A percentile compares a stretch with the other conserved stretches of the same genome.
Conservation (phyloP, 1,284 basidiomycete species). For the Peniophora sp. region DNA sequence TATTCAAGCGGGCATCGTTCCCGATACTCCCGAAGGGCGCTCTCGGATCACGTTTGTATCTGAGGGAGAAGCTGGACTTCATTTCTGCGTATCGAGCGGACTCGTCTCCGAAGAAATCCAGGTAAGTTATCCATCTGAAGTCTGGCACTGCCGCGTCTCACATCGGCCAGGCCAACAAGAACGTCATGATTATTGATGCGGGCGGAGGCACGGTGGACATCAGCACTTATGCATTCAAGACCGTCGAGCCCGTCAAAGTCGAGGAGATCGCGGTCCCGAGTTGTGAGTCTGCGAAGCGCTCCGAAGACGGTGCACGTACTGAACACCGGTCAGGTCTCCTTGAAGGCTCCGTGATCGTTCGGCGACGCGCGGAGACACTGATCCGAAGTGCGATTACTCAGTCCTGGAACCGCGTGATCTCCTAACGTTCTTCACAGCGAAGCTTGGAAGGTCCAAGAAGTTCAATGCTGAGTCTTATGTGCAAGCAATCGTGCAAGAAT, state of each 20-base stretch:
- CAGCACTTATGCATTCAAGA: slow-evolving; percentile 34
- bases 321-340: not conserved
- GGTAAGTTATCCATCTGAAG: not conserved
- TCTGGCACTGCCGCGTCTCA: not conserved
- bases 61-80: slow-evolving; percentile 33
- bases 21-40: slow-evolving; percentile 15
- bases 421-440: not conserved
- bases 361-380: not conserved
- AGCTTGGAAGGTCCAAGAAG: not conserved
- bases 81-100: not conserved
- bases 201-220: slow-evolving; percentile 52
- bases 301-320: too few relatives aligned
- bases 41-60: slow-evolving; percentile 31
- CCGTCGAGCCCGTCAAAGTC: slow-evolving; percentile 15
- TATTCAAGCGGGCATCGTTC: slow-evolving; percentile 18
- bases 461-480: not conserved
- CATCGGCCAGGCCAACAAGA: slow-evolving; percentile 25
- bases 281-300: slow-evolving; percentile 23
- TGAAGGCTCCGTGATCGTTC: slow-evolving; percentile 1
- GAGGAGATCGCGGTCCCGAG: slow-evolving; percentile 33
- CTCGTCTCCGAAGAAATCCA: not conserved
- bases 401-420: not conserved
- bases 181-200: slow-evolving; percentile 47
- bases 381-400: not conserved
- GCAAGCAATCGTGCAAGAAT: not conserved